Conservation (phyloP, 192 early-diverging fungal species). For the Gryganskiella cystojenkinii region DNA sequence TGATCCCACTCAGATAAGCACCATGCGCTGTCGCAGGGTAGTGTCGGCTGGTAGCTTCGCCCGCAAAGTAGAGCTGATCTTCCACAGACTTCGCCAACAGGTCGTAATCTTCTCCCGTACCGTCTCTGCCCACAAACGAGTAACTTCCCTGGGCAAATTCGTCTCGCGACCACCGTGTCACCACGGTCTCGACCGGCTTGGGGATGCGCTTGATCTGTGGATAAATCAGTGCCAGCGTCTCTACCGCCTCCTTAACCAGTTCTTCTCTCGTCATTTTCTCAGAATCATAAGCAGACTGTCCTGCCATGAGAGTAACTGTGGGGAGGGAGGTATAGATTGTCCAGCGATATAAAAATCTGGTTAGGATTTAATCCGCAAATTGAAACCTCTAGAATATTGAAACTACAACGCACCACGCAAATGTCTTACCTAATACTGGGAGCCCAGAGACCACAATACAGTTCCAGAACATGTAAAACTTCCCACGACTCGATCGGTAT, state of each 20-base stretch:
- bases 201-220: slow-evolving; percentile 21
- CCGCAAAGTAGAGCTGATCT: slow-evolving; percentile 45
- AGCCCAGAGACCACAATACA: slow-evolving; percentile 29
- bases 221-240: slow-evolving; percentile 25
- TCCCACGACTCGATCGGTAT: slow-evolving; percentile 43
- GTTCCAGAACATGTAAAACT: slow-evolving; percentile 53
- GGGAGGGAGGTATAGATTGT: background rate
- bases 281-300: slow-evolving; percentile 47
- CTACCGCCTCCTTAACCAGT: slow-evolving; percentile 29
- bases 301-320: slow-evolving; percentile 49
- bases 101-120: slow-evolving; percentile 46
- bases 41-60: slow-evolving; percentile 41
- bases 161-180: slow-evolving; percentile 44
- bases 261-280: slow-evolving; percentile 35
- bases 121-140: slow-evolving; percentile 38
- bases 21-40: slow-evolving; percentile 49
- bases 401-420: no score
- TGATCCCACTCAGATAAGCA: slow-evolving; percentile 38
- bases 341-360: background rate
- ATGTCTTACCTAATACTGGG: slow-evolving; percentile 34
- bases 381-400: no score
- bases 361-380: no score
- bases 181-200: slow-evolving; percentile 26
- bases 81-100: slow-evolving; percentile 26
- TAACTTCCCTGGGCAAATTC: slow-evolving; percentile 49